A percentile compares a stretch with the other conserved stretches of the same genome.
Conservation (phyloP, 1,139 yeast genomes). For the Yamadazyma taylorii region DNA sequence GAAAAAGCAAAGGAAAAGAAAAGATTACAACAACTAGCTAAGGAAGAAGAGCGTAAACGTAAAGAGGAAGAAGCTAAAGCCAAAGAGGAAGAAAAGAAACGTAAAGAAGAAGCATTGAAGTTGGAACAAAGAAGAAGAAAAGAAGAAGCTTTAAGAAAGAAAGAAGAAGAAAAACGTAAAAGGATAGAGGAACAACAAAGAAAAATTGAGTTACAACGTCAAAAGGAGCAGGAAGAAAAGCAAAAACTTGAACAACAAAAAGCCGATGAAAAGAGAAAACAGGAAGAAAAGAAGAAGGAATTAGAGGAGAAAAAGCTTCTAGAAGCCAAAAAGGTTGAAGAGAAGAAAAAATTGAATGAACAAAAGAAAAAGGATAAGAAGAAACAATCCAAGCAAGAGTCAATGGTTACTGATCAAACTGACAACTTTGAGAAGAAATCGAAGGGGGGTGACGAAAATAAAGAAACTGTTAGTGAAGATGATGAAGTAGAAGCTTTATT, state of each 20-base stretch:
- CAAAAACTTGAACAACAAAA: constrained; percentile 32
- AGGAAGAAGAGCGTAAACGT: constrained; percentile 68
- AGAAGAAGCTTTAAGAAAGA: constrained; percentile 50
- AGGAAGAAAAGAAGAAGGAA: constrained; percentile 49
- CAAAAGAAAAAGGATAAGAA: constrained; percentile 1
- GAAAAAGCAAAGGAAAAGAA: constrained; percentile 82
- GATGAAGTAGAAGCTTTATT: constrained; percentile 25
- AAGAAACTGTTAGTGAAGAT: constrained; percentile 26
- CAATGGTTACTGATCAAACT: background rate
- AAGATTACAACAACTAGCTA: constrained; percentile 63
- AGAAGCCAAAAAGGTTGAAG: constrained; percentile 27
- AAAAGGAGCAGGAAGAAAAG: constrained; percentile 53
- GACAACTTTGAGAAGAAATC: background rate
- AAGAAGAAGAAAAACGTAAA: constrained; percentile 55
- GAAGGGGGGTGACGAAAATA: background rate
- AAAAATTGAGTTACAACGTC: constrained; percentile 47
- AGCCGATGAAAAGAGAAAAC: constrained; percentile 32
- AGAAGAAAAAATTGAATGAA: background rate
- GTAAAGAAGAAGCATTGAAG: constrained; percentile 38
- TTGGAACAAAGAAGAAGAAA: constrained; percentile 45
- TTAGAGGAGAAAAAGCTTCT: constrained; percentile 54
- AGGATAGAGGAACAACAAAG: constrained; percentile 42
- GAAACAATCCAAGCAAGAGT: no score
- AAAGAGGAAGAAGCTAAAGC: constrained; percentile 54
- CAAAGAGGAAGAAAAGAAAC: constrained; percentile 36